phyloP scores from a whole-genome alignment of 176 grass and related monocot species.

The Triticum turgidum region DNA sequence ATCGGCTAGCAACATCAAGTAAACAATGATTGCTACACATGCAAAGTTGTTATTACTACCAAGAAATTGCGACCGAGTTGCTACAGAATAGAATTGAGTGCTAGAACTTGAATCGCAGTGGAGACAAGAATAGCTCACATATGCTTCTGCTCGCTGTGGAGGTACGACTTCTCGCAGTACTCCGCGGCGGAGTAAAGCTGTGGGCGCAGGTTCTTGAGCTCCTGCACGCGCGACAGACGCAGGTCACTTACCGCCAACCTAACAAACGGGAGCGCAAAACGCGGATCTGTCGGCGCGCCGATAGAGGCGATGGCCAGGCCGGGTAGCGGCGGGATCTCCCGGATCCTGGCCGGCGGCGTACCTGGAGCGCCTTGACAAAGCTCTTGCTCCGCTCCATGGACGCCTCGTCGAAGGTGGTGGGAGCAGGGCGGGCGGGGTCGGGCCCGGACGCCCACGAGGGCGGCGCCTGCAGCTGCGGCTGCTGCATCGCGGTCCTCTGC shows the following conservation, averaged over 20 bases:
- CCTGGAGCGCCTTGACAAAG: slow-evolving; percentile 98
- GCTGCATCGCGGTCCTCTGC: slow-evolving; percentile 34
- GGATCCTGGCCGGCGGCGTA: slow-evolving; percentile 26
- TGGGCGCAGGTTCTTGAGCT: slow-evolving; percentile 96
- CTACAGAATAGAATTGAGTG: background rate
- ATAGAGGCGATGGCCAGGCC: background rate
- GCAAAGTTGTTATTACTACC: background rate
- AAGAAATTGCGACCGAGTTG: slow-evolving; percentile 10
- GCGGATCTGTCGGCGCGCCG: slow-evolving; percentile 23
- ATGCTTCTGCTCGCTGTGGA: slow-evolving; percentile 86
- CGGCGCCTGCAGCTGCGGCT: slow-evolving; percentile 28
- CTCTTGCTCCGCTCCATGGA: slow-evolving; percentile 98
- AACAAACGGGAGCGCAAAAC: background rate
- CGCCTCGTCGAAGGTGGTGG: slow-evolving; percentile 84
- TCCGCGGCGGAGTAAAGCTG: slow-evolving; percentile 92
- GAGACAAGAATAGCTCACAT: slow-evolving; percentile 41
- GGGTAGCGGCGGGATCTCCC: slow-evolving; percentile 30
- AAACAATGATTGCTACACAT: background rate
- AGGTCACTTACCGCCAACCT: background rate
- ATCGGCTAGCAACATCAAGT: background rate
- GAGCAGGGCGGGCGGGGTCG: slow-evolving; percentile 7
- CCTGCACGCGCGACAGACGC: slow-evolving; percentile 47
- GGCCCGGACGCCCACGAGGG: slow-evolving; percentile 42
- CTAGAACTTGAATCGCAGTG: slow-evolving; percentile 12
- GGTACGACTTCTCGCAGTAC: slow-evolving; percentile 98